phyloP scores from a whole-genome alignment of 768 basidiomycete genomes.

The Leccinum broughii region DNA sequence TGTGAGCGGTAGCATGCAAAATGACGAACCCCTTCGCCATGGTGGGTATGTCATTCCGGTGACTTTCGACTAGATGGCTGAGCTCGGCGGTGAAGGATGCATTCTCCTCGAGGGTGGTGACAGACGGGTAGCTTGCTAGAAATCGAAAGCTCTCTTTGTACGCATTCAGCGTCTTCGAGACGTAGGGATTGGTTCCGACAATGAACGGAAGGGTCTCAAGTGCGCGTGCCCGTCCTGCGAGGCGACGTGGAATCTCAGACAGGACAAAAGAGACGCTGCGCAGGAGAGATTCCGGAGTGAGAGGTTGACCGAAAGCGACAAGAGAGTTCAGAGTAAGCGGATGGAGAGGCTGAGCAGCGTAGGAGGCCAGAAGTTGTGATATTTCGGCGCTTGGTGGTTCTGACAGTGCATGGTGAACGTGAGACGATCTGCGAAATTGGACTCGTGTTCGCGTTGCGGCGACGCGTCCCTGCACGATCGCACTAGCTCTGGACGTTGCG shows the following conservation, averaged over 20 bases:
- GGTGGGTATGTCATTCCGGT: constrained; percentile 86
- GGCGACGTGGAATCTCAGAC: constrained; percentile 73
- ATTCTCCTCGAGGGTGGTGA: constrained; percentile 71
- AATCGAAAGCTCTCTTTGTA: constrained; percentile 71
- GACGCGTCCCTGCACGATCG: constrained; percentile 2
- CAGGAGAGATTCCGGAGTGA: constrained; percentile 68
- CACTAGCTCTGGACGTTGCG: constrained; percentile 7
- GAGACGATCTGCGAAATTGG: constrained; percentile 17
- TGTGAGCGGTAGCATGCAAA: background rate
- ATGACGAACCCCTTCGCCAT: constrained; percentile 79
- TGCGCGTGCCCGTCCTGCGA: constrained; percentile 72
- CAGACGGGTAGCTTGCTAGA: constrained; percentile 64
- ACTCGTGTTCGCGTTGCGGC: constrained; percentile 5
- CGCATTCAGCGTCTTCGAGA: constrained; percentile 66
- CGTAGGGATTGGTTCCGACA: constrained; percentile 86
- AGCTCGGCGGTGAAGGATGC: constrained; percentile 64
- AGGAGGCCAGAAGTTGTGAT: constrained; percentile 60
- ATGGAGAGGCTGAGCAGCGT: constrained; percentile 60
- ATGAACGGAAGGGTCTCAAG: constrained; percentile 82
- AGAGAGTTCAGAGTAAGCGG: constrained; percentile 73
- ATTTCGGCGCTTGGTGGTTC: constrained; percentile 53
- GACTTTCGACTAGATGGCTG: constrained; percentile 69
- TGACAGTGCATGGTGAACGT: constrained; percentile 42
- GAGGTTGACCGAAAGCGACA: constrained; percentile 73
- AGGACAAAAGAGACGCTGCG: constrained; percentile 74